Conservation (phyloP, 805 yeast species). For the Brettanomyces naardenensis region DNA sequence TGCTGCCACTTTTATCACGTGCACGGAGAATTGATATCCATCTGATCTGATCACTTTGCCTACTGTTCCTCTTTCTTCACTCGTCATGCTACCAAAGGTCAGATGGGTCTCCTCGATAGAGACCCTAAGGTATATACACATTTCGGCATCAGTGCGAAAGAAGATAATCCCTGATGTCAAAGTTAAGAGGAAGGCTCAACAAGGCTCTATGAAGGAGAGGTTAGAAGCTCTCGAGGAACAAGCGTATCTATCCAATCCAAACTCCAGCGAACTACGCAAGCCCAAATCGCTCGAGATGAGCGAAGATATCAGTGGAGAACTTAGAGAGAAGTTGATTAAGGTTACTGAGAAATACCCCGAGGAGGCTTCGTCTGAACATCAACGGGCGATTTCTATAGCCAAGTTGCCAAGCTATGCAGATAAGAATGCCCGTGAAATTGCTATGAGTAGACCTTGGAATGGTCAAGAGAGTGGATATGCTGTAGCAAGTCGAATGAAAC, state of each 20-base stretch:
- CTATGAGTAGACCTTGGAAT: slow-evolving; percentile 48
- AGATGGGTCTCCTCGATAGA: no score
- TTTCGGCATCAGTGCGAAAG: no score
- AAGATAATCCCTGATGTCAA: no score
- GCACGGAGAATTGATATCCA: no score
- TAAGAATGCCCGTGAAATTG: slow-evolving; percentile 38
- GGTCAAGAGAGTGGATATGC: slow-evolving; percentile 46
- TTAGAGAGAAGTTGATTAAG: neutral
- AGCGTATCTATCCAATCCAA: slow-evolving; percentile 16
- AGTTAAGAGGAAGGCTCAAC: neutral
- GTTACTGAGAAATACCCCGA: slow-evolving; percentile 1
- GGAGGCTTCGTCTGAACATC: slow-evolving; percentile 29
- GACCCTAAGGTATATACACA: no score
- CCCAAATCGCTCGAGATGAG: no score
- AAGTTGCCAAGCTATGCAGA: slow-evolving; percentile 37
- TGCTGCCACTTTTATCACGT: no score
- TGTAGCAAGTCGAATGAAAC: slow-evolving; percentile 44
- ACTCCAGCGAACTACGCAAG: neutral
- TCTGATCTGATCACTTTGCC: no score
- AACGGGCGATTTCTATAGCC: slow-evolving; percentile 31
- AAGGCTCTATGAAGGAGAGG: slow-evolving; percentile 23
- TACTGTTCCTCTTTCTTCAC: no score
- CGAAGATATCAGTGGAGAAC: neutral
- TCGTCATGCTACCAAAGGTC: no score
- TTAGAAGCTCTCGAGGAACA: slow-evolving; percentile 36